Percentiles rank a stretch among this genome's conserved stretches.
phyloP scores from a whole-genome alignment of 2,329 filamentous ascomycete species.

The Trichoderma harzianum region DNA sequence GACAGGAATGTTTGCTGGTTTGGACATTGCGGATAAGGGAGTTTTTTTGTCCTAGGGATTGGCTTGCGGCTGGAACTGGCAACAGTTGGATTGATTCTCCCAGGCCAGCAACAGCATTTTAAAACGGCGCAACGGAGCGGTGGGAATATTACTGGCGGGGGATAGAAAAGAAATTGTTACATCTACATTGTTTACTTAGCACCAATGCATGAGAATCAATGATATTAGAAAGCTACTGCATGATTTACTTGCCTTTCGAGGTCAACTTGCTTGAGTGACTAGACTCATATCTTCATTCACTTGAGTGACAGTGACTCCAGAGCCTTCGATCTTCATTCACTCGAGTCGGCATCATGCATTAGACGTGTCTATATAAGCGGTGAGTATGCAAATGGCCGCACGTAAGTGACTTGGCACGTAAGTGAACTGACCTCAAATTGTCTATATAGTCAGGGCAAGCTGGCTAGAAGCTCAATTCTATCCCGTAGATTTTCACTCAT shows the following conservation, averaged over 20 bases:
- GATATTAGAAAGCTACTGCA: not conserved
- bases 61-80: not conserved
- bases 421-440: not conserved
- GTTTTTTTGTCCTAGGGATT: not conserved
- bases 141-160: not conserved
- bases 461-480: not conserved
- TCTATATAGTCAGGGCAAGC: not conserved
- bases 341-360: not conserved
- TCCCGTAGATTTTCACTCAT: not conserved
- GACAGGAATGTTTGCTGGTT: not conserved
- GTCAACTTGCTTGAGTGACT: not conserved
- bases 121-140: not conserved
- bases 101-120: not conserved
- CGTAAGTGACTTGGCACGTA: not conserved
- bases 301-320: no score
- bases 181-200: not conserved
- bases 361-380: not conserved
- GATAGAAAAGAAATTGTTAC: not conserved
- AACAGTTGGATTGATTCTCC: not conserved
- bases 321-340: no score
- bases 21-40: not conserved
- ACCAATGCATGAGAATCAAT: not conserved
- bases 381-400: not conserved
- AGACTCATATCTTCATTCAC: no score
- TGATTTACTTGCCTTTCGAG: not conserved